Percentiles rank a stretch among this genome's conserved stretches.
Conservation (phyloP, 306 rosid species). For the Cucumis cinereus region DNA sequence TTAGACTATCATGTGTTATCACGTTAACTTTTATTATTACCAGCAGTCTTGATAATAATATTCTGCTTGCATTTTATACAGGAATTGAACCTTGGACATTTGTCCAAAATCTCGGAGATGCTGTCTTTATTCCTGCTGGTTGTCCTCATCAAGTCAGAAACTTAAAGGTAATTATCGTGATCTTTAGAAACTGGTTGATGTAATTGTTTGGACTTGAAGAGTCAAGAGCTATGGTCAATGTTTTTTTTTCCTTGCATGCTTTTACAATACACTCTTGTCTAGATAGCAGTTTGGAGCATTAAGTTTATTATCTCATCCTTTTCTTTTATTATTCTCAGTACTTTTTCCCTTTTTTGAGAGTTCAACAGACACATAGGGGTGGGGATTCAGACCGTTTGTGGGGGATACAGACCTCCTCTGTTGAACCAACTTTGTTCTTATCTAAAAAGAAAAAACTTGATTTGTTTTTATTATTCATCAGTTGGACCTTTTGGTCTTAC, state of each 20-base stretch:
- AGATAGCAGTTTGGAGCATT: neutral
- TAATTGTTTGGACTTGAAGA: neutral
- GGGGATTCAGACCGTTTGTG: neutral
- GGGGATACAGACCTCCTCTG: too few species aligned
- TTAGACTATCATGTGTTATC: conserved; percentile 14
- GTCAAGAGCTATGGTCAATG: neutral
- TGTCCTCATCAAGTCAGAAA: conserved; percentile 51
- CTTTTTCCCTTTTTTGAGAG: neutral
- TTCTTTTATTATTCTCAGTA: too few species aligned
- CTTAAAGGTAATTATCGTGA: conserved; percentile 18
- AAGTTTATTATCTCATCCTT: neutral
- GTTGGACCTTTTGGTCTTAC: neutral
- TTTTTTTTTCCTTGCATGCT: neutral
- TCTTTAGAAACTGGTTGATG: neutral
- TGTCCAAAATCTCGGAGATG: conserved; percentile 40
- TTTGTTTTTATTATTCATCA: neutral
- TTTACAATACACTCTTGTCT: neutral
- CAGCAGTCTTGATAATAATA: neutral
- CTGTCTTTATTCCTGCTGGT: conserved; percentile 44
- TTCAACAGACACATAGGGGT: neutral
- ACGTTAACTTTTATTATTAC: neutral
- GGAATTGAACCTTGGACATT: conserved; percentile 49
- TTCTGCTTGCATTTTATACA: conserved; percentile 7
- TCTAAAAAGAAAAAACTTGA: neutral
- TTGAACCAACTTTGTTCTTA: neutral